Conservation (phyloP, 768 basidiomycete genomes). For the Lentinus brumalis region DNA sequence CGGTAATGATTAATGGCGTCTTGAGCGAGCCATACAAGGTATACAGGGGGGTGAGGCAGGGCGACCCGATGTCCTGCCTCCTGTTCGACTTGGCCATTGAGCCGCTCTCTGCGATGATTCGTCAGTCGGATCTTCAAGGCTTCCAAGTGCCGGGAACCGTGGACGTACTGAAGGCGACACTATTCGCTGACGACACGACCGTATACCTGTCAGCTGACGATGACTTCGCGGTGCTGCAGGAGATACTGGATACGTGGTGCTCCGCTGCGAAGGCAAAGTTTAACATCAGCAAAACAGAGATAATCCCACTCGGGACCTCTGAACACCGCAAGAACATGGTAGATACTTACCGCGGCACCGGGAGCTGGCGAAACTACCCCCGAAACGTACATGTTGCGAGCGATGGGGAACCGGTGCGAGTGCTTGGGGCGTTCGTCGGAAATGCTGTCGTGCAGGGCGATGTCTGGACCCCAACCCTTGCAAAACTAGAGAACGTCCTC, state of each 20-base stretch:
- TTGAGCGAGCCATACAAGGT: slow-evolving; percentile 30
- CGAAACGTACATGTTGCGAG: not conserved
- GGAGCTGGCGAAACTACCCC: no score
- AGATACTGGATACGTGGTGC: not conserved
- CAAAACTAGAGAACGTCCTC: not conserved
- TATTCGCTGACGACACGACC: slow-evolving; percentile 33
- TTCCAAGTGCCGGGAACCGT: slow-evolving; percentile 17
- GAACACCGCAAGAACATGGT: not conserved
- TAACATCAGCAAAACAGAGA: not conserved
- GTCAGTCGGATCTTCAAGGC: slow-evolving; percentile 22
- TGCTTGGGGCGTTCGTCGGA: not conserved
- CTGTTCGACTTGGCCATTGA: slow-evolving; percentile 36
- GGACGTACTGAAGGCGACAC: slow-evolving; percentile 15
- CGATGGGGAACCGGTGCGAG: not conserved
- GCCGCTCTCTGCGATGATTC: slow-evolving; percentile 25
- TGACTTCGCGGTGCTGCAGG: not conserved
- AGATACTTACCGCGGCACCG: no score
- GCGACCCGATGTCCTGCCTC: slow-evolving; percentile 36
- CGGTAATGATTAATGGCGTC: slow-evolving; percentile 36
- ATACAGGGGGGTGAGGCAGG: slow-evolving; percentile 38
- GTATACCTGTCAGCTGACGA: slow-evolving; percentile 27
- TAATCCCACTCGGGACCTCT: not conserved
- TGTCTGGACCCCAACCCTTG: slow-evolving; percentile 10
- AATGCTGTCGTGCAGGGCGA: not conserved
- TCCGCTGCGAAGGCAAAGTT: not conserved